These are phyloP conservation scores for Talaromyces nanjingensis DNA, from an alignment of 495 filamentous ascomycete genomes.

Conservation along the genomic window DNA sequence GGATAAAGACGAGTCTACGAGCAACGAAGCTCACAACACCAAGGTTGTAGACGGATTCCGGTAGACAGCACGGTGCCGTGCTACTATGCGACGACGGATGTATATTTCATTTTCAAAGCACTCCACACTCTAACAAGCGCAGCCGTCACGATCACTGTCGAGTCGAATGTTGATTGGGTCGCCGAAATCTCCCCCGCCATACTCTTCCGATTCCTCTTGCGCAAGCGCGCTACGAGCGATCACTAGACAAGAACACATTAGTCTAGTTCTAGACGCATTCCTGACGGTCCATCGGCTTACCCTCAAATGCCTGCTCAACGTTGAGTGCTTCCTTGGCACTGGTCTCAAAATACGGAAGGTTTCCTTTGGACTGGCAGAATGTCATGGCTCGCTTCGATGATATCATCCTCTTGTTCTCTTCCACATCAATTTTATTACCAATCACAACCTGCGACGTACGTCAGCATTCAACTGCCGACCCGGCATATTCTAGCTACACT, in stretches of 20 bases:
- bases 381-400: slow-evolving; percentile 92
- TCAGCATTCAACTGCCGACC: slow-evolving; percentile 8
- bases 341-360: slow-evolving; percentile 98
- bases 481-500: slow-evolving; percentile 24
- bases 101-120: slow-evolving; percentile 1
- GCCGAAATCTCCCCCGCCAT: slow-evolving; percentile 81
- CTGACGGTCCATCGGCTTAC: slow-evolving; percentile 37
- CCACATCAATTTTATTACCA: slow-evolving; percentile 98
- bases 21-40: neutral
- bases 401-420: slow-evolving; percentile 95
- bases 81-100: neutral
- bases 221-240: slow-evolving; percentile 92
- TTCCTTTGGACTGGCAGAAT: slow-evolving; percentile 95
- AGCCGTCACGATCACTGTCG: slow-evolving; percentile 84
- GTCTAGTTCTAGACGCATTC: neutral
- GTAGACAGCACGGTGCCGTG: neutral
- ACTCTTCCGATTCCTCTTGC: slow-evolving; percentile 94
- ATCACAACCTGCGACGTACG: slow-evolving; percentile 61
- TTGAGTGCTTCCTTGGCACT: slow-evolving; percentile 98
- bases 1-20: neutral
- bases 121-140: slow-evolving; percentile 63
- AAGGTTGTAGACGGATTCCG: neutral
- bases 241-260: slow-evolving; percentile 44
- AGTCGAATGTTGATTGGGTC: slow-evolving; percentile 97
- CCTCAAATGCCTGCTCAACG: slow-evolving; percentile 97